A percentile compares a stretch with the other conserved stretches of the same genome.
These are phyloP conservation scores for Alternaria atra DNA, from an alignment of 2,329 filamentous ascomycete genomes.

Conservation along the genomic window DNA sequence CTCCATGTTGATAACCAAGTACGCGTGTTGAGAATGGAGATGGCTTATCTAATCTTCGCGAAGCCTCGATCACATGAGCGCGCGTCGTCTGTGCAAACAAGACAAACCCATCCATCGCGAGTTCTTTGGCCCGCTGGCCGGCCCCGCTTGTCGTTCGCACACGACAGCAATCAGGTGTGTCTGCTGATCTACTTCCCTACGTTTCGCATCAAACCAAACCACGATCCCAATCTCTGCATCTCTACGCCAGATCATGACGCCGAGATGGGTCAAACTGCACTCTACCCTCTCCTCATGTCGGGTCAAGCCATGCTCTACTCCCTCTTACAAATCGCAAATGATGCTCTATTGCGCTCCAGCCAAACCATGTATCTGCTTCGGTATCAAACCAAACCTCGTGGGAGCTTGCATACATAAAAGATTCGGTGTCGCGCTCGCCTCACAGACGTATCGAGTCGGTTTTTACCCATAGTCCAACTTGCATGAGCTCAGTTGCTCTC, in stretches of 20 bases:
- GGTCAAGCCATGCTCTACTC: conserved; percentile 21
- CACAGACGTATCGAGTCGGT: conserved; percentile 21
- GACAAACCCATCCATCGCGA: conserved; percentile 36
- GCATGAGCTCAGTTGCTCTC: conserved; percentile 3
- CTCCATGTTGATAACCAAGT: background rate
- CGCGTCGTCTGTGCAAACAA: conserved; percentile 40
- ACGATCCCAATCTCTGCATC: conserved; percentile 8
- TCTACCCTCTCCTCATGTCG: conserved; percentile 4
- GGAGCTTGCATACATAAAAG: conserved; percentile 29
- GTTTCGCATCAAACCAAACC: conserved; percentile 18
- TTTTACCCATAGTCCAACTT: conserved; percentile 5
- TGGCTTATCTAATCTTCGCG: conserved; percentile 21
- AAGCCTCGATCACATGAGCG: conserved; percentile 20
- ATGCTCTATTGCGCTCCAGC: conserved; percentile 23
- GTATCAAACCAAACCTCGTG: conserved; percentile 27
- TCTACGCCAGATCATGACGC: conserved; percentile 11
- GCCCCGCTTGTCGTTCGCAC: conserved; percentile 30
- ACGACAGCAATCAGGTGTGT: conserved; percentile 42
- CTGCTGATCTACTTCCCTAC: conserved; percentile 18
- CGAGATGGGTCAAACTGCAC: conserved; percentile 5
- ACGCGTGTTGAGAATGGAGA: background rate
- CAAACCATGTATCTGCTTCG: conserved; percentile 19
- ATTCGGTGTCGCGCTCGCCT: conserved; percentile 21
- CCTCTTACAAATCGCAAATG: conserved; percentile 17
- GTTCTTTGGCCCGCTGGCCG: conserved; percentile 27